Conservation (phyloP, 164 flowering plant species). For the Platanus orientalis region DNA sequence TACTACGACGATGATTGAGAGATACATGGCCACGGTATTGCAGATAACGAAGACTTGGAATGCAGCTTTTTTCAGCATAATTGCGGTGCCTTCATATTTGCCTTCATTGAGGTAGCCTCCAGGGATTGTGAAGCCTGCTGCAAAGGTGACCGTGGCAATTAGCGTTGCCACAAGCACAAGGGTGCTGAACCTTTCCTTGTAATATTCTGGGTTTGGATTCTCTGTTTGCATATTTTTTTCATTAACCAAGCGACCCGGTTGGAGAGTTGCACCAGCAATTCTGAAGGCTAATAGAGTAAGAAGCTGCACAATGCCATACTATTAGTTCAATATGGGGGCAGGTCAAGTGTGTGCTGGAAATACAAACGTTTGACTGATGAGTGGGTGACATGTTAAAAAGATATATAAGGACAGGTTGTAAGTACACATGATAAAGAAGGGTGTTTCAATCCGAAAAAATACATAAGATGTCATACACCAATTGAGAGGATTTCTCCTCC, state of each 20-base stretch:
- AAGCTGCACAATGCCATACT: too few species aligned
- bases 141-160: not conserved
- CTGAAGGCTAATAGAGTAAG: not conserved
- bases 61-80: not conserved
- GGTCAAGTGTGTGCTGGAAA: too few species aligned
- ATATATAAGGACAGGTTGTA: too few species aligned
- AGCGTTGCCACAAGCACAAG: slow-evolving; percentile 1
- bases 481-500: too few species aligned
- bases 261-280: not conserved
- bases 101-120: not conserved
- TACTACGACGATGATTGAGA: slow-evolving; percentile 6
- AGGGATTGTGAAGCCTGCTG: not conserved
- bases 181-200: not conserved
- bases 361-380: too few species aligned
- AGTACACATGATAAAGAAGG: too few species aligned
- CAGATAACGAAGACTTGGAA: slow-evolving; percentile 3
- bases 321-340: too few species aligned
- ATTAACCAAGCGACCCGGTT: too few species aligned
- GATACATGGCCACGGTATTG: slow-evolving; percentile 14
- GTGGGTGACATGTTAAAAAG: too few species aligned
- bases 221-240: not conserved
- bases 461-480: too few species aligned
- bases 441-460: too few species aligned
- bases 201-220: not conserved
- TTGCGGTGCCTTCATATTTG: not conserved